Percentiles rank a stretch among this genome's conserved stretches.
Evolutionary conservation across 1,284 basidiomycete genomes (phyloP).

Genomic region (Ganoderma sp.): DNA sequence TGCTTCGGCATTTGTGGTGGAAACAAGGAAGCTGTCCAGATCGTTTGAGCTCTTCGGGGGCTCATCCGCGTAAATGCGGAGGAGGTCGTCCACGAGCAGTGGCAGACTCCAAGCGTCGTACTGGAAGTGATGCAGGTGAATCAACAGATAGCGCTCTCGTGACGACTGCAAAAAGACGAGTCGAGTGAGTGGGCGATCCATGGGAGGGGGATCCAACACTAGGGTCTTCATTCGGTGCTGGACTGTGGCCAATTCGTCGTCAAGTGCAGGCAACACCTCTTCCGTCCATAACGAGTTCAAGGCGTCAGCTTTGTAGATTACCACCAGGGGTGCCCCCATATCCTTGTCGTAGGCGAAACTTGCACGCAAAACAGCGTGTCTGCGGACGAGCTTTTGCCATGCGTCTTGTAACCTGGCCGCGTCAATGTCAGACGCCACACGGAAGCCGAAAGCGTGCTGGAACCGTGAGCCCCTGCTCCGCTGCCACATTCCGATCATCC

Average conservation of each 20-base stretch:
- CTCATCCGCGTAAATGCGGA: slow-evolving; percentile 43
- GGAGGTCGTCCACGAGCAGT: slow-evolving; percentile 50
- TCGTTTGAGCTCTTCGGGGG: slow-evolving; percentile 40
- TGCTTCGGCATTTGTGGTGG: slow-evolving; percentile 33
- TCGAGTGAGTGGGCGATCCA: slow-evolving; percentile 42
- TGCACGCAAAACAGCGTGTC: slow-evolving; percentile 51
- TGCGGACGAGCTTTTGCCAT: slow-evolving; percentile 46
- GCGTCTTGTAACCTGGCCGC: slow-evolving; percentile 40
- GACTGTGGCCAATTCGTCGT: slow-evolving; percentile 31
- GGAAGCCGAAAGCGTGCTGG: slow-evolving; percentile 53
- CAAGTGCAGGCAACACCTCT: slow-evolving; percentile 32
- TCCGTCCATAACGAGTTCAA: slow-evolving; percentile 32
- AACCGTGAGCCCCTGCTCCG: slow-evolving; percentile 48
- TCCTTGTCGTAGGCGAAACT: slow-evolving; percentile 45
- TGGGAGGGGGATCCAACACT: slow-evolving; percentile 44
- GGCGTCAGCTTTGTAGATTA: slow-evolving; percentile 44
- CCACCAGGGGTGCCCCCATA: slow-evolving; percentile 42
- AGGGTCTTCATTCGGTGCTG: slow-evolving; percentile 43
- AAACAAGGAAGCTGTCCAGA: slow-evolving; percentile 42
- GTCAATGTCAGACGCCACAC: slow-evolving; percentile 43
- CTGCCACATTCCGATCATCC: slow-evolving; percentile 54
- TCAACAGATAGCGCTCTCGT: slow-evolving; percentile 43
- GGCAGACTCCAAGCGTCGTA: slow-evolving; percentile 58
- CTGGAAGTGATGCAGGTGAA: slow-evolving; percentile 57
- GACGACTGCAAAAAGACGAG: slow-evolving; percentile 43